These are phyloP conservation scores for Vanilla planifolia DNA, from an alignment of 106 monocot species.

Conservation along the genomic window DNA sequence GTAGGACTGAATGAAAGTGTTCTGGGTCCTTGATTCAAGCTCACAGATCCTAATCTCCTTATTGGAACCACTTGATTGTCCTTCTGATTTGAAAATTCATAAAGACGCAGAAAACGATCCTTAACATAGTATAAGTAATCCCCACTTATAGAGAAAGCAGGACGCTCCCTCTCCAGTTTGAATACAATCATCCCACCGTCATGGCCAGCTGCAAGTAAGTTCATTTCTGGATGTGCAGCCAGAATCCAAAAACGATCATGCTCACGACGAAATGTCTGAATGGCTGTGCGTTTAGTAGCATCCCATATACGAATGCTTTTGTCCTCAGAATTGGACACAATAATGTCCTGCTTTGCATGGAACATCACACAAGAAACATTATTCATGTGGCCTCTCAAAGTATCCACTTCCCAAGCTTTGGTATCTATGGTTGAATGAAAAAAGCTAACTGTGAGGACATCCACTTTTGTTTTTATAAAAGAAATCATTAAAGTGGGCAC, in stretches of 20 bases:
- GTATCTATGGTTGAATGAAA: conserved; percentile 27
- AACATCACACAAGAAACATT: conserved; percentile 79
- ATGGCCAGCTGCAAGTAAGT: conserved; percentile 69
- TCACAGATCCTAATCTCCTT: conserved; percentile 45
- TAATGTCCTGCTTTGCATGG: conserved; percentile 64
- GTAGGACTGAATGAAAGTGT: conserved; percentile 59
- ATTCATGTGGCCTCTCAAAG: conserved; percentile 74
- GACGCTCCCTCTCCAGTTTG: conserved; percentile 58
- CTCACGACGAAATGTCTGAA: conserved; percentile 59
- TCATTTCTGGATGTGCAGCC: conserved; percentile 68
- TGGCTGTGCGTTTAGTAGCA: conserved; percentile 56
- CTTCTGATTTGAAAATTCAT: conserved; percentile 55
- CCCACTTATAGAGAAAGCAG: conserved; percentile 54
- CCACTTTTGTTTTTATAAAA: neutral
- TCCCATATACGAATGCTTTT: conserved; percentile 77
- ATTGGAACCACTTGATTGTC: conserved; percentile 48
- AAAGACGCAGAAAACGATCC: conserved; percentile 51
- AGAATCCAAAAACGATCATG: conserved; percentile 77
- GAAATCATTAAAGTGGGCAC: neutral
- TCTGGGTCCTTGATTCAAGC: conserved; percentile 61
- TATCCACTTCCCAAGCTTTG: conserved; percentile 81
- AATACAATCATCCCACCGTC: conserved; percentile 76
- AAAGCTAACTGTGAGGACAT: neutral
- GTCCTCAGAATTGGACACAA: conserved; percentile 72
- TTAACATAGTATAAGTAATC: conserved; percentile 52